Percentiles rank a stretch among this genome's conserved stretches.
phyloP scores from a whole-genome alignment of 495 filamentous ascomycete genomes.

The Parathielavia appendiculata region DNA sequence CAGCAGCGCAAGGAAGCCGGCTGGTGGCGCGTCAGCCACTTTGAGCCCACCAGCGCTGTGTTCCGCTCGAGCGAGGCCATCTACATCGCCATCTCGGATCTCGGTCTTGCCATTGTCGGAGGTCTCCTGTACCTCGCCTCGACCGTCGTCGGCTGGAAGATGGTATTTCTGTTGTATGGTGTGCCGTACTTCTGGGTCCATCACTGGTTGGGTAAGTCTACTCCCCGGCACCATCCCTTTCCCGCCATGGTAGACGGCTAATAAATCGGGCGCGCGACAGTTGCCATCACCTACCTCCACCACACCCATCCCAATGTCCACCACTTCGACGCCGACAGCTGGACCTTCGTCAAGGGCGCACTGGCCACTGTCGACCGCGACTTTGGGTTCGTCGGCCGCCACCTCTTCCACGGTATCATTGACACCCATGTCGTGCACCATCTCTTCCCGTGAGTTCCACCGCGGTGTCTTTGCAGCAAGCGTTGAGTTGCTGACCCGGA shows the following conservation, averaged over 20 bases:
- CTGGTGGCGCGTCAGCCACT: slow-evolving; percentile 85
- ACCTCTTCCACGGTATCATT: slow-evolving; percentile 83
- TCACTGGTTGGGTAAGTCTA: slow-evolving; percentile 77
- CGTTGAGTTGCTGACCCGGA: not conserved
- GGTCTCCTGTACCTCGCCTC: slow-evolving; percentile 51
- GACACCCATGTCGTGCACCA: slow-evolving; percentile 92
- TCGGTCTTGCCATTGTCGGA: slow-evolving; percentile 62
- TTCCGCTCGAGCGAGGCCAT: slow-evolving; percentile 87
- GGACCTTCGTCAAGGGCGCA: slow-evolving; percentile 83
- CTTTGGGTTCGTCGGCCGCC: slow-evolving; percentile 78
- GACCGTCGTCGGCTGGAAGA: slow-evolving; percentile 72
- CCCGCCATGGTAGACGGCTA: not conserved
- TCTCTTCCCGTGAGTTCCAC: slow-evolving; percentile 52
- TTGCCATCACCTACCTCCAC: slow-evolving; percentile 83
- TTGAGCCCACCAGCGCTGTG: slow-evolving; percentile 78
- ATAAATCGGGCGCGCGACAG: slow-evolving; percentile 34
- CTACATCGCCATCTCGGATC: slow-evolving; percentile 74
- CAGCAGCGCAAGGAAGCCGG: slow-evolving; percentile 63
- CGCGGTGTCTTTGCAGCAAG: not conserved
- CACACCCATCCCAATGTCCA: slow-evolving; percentile 80
- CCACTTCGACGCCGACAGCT: slow-evolving; percentile 68
- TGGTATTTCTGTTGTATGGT: slow-evolving; percentile 84
- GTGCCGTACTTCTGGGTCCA: slow-evolving; percentile 96
- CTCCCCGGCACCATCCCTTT: not conserved
- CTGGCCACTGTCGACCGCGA: slow-evolving; percentile 84